Conservation (phyloP, 805 yeast genomes). For the Barnettozyma californica region DNA sequence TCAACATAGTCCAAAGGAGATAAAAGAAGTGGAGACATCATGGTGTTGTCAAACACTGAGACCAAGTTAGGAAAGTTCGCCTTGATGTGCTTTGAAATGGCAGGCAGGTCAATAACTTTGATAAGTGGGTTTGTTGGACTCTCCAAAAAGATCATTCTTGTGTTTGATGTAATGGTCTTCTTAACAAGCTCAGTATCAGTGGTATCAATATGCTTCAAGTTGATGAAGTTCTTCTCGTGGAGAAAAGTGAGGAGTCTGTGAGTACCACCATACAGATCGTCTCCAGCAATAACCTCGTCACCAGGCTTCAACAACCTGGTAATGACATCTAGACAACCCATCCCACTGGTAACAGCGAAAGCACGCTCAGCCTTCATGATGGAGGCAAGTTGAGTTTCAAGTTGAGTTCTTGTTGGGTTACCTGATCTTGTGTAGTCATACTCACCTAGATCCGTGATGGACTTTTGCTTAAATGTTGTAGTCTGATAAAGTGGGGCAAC, state of each 20-base stretch:
- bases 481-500: constrained; percentile 87
- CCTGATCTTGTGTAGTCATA: constrained; percentile 90
- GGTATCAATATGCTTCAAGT: constrained; percentile 76
- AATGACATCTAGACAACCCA: constrained; percentile 89
- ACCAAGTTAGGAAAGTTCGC: constrained; percentile 57
- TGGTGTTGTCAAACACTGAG: constrained; percentile 89
- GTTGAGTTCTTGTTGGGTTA: constrained; percentile 81
- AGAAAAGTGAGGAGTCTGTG: constrained; percentile 77
- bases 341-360: constrained; percentile 84
- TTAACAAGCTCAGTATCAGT: constrained; percentile 60
- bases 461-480: constrained; percentile 87
- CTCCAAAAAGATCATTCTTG: constrained; percentile 80
- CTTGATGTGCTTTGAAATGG: constrained; percentile 64
- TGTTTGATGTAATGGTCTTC: constrained; percentile 47
- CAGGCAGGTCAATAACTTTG: constrained; percentile 75
- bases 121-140: constrained; percentile 92
- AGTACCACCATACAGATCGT: constrained; percentile 92
- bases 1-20: constrained; percentile 83
- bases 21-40: constrained; percentile 90
- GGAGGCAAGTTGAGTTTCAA: constrained; percentile 73
- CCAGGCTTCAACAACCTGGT: constrained; percentile 69
- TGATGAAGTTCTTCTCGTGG: constrained; percentile 55
- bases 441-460: constrained; percentile 69
- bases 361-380: constrained; percentile 75
- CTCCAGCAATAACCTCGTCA: constrained; percentile 92